These are phyloP conservation scores for Acer campestre DNA, from an alignment of 345 rosid species.

Conservation along the genomic window DNA sequence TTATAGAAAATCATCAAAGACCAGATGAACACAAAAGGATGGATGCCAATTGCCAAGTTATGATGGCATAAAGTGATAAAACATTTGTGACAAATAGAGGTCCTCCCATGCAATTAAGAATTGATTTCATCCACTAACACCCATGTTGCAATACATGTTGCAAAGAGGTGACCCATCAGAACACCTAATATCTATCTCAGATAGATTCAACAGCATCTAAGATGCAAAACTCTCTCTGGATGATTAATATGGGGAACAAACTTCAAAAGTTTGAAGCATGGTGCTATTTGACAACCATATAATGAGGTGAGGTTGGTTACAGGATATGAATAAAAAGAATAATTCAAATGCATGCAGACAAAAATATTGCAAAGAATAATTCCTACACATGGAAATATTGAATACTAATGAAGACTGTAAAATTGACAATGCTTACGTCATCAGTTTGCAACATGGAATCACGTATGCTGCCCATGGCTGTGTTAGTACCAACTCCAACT, in stretches of 20 bases:
- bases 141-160: too few relatives aligned
- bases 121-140: too few relatives aligned
- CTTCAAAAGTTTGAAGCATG: conserved; percentile 12
- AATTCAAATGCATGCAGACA: neutral
- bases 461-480: conserved; percentile 98
- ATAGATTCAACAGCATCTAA: neutral
- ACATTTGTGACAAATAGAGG: neutral
- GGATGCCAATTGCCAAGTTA: neutral
- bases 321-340: neutral
- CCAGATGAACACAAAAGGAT: neutral
- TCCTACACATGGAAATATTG: conserved; percentile 2
- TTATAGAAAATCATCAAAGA: neutral
- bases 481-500: conserved; percentile 89
- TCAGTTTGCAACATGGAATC: conserved; percentile 94
- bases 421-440: conserved; percentile 57
- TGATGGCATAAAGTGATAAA: neutral
- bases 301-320: conserved; percentile 4
- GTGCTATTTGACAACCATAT: neutral
- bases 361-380: conserved; percentile 3
- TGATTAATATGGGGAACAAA: neutral
- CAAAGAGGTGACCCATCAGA: neutral
- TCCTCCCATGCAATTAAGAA: neutral
- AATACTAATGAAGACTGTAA: conserved; percentile 17
- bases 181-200: conserved; percentile 1
- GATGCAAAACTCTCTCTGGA: conserved; percentile 1